Evolutionary conservation across 768 basidiomycete species (phyloP).

Genomic region (Calocybe indica): DNA sequence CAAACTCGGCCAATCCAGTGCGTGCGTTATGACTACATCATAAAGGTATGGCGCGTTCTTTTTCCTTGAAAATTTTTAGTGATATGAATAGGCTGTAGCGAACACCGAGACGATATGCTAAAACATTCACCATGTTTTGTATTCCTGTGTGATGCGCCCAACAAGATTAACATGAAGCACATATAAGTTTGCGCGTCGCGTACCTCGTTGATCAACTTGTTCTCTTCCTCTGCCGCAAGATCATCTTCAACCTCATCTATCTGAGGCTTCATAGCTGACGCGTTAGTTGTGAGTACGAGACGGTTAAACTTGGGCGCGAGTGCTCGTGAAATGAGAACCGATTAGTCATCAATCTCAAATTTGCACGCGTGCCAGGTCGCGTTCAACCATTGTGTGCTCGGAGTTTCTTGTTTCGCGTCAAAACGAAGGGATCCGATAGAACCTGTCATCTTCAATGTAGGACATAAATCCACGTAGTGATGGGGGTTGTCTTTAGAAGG

Average conservation of each 20-base stretch:
- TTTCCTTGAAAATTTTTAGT: slow-evolving; percentile 51
- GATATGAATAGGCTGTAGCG: not conserved
- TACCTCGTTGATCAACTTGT: slow-evolving; percentile 85
- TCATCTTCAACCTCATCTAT: slow-evolving; percentile 76
- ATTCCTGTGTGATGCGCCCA: slow-evolving; percentile 45
- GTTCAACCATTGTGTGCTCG: too few species aligned
- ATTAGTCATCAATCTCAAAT: too few species aligned
- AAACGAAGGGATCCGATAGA: too few species aligned
- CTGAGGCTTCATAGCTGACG: slow-evolving; percentile 37
- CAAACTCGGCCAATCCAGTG: slow-evolving; percentile 95
- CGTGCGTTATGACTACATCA: slow-evolving; percentile 95
- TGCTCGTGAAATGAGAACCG: too few species aligned
- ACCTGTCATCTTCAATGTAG: too few species aligned
- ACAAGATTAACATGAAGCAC: slow-evolving; percentile 6
- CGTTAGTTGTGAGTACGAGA: not conserved
- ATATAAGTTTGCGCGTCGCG: slow-evolving; percentile 10
- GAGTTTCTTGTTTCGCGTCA: too few species aligned
- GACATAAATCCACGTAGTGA: too few species aligned
- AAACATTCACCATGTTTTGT: slow-evolving; percentile 67
- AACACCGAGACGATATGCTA: slow-evolving; percentile 1
- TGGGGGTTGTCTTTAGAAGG: too few species aligned
- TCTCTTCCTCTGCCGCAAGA: slow-evolving; percentile 78
- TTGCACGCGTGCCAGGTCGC: too few species aligned
- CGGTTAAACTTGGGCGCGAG: too few species aligned
- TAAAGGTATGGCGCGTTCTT: slow-evolving; percentile 98